These are phyloP conservation scores for Pythium diclinum DNA, from an alignment of 352 stramenopile species.

Conservation along the genomic window DNA sequence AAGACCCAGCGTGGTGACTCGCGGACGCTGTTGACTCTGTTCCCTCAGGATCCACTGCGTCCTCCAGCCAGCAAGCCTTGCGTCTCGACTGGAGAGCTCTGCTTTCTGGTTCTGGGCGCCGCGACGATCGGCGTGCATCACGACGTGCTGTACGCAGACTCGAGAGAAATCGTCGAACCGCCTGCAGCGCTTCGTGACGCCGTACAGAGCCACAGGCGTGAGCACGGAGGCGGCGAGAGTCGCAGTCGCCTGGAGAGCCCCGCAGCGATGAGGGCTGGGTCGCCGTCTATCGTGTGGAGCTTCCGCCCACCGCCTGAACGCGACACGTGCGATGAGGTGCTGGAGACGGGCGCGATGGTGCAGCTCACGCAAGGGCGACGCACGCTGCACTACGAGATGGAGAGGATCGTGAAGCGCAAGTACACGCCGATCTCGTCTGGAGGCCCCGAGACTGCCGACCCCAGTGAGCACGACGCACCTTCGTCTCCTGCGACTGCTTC, in stretches of 20 bases:
- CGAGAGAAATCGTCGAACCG: conserved; percentile 5
- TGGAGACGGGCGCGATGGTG: conserved; percentile 20
- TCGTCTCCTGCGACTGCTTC: background rate
- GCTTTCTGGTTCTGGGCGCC: conserved; percentile 34
- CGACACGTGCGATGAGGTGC: background rate
- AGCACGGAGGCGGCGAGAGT: conserved; percentile 4
- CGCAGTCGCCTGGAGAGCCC: background rate
- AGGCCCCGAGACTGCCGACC: background rate
- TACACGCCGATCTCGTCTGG: conserved; percentile 12
- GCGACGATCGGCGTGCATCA: conserved; percentile 23
- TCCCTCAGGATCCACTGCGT: conserved; percentile 30
- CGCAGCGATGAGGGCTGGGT: background rate
- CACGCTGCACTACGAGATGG: conserved; percentile 27
- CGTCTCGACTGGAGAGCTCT: conserved; percentile 24
- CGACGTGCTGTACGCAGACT: conserved; percentile 20
- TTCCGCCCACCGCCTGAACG: background rate
- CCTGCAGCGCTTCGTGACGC: conserved; percentile 6
- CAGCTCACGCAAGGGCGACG: conserved; percentile 16
- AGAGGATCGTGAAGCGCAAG: conserved; percentile 22
- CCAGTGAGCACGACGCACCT: background rate
- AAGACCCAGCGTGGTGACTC: conserved; percentile 26
- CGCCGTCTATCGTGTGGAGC: conserved; percentile 12
- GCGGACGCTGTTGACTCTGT: conserved; percentile 38
- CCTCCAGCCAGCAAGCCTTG: conserved; percentile 20
- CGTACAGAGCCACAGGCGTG: conserved; percentile 7